Conservation (phyloP, 306 rosid species). For the Quercus parvula region DNA sequence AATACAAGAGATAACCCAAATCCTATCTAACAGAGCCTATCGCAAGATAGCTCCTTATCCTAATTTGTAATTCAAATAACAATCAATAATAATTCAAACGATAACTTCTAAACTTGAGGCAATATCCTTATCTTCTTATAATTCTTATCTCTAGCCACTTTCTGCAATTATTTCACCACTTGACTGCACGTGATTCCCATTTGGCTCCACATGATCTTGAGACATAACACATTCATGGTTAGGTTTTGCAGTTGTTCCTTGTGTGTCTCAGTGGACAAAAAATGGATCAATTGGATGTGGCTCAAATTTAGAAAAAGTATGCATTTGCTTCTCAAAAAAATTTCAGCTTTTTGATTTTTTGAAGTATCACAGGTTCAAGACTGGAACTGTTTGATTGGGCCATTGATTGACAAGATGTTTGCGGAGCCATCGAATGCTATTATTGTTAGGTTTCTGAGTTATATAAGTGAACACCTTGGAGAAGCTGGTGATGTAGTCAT, state of each 20-base stretch:
- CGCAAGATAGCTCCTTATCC: too few relatives aligned
- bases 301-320: neutral
- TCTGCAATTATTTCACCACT: too few relatives aligned
- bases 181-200: too few relatives aligned
- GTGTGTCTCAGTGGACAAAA: neutral
- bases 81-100: too few relatives aligned
- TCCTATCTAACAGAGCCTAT: too few relatives aligned
- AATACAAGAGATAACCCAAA: too few relatives aligned
- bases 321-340: neutral
- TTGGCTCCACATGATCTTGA: too few relatives aligned
- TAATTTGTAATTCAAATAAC: too few relatives aligned
- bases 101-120: too few relatives aligned
- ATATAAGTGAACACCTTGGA: constrained; percentile 62
- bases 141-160: too few relatives aligned
- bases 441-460: constrained; percentile 71
- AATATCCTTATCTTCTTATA: too few relatives aligned
- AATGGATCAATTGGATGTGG: neutral
- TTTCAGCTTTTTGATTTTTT: constrained; percentile 16
- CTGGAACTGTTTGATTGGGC: constrained; percentile 71
- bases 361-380: constrained; percentile 59
- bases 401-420: constrained; percentile 82
- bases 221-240: neutral
- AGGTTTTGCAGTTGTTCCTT: neutral
- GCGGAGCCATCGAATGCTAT: constrained; percentile 83
- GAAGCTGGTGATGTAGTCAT: constrained; percentile 65